Evolutionary conservation across 2,329 filamentous ascomycete species (phyloP).

Genomic region (Aureobasidium sp.): DNA sequence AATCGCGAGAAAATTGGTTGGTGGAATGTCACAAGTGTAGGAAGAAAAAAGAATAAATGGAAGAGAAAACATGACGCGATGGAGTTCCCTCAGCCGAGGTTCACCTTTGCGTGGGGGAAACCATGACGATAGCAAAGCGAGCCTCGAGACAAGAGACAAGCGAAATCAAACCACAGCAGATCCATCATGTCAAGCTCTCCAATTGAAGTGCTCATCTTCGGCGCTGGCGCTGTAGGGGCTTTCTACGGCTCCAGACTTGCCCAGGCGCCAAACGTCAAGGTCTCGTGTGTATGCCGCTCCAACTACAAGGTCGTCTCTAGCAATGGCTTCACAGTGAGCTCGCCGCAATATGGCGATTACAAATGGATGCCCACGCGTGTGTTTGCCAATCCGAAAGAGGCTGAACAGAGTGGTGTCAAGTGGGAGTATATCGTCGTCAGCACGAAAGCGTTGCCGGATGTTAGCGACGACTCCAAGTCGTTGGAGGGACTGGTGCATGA

Average conservation of each 20-base stretch:
- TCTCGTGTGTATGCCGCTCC: constrained; percentile 65
- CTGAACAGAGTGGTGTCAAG: constrained; percentile 34
- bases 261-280: constrained; percentile 39
- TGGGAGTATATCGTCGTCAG: constrained; percentile 64
- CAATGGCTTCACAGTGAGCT: constrained; percentile 56
- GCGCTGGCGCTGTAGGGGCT: constrained; percentile 62
- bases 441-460: constrained; percentile 62
- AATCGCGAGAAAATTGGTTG: not conserved
- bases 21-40: no score
- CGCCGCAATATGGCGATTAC: constrained; percentile 60
- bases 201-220: constrained; percentile 57
- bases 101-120: not conserved
- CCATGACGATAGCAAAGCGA: not conserved
- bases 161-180: not conserved
- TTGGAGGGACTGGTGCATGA: constrained; percentile 52
- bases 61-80: not conserved
- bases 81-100: not conserved
- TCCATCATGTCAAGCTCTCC: constrained; percentile 22
- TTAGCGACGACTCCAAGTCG: constrained; percentile 52
- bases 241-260: constrained; percentile 65
- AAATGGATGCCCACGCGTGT: constrained; percentile 53
- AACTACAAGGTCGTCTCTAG: constrained; percentile 58
- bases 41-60: not conserved
- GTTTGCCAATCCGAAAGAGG: constrained; percentile 54
- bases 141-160: not conserved